Evolutionary conservation across 139 green algal species (phyloP).

Genomic region (Nannochloris sp.): DNA sequence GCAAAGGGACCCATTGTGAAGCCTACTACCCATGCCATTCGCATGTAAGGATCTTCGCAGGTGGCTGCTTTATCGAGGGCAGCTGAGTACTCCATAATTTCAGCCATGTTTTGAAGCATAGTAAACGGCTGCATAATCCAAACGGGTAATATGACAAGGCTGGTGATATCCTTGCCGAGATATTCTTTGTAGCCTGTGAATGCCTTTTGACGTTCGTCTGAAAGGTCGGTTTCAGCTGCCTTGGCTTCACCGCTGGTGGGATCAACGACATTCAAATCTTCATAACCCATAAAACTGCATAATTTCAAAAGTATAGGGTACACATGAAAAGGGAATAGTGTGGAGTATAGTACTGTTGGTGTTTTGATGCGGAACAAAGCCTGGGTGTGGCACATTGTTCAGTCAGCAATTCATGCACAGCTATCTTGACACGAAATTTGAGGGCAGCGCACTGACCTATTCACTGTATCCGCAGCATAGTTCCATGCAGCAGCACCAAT

Average conservation of each 20-base stretch:
- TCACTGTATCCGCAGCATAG: constrained; percentile 32
- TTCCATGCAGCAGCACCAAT: constrained; percentile 13
- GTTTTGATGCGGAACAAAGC: background rate
- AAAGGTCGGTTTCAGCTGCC: constrained; percentile 8
- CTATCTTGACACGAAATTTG: background rate
- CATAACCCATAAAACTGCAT: constrained; percentile 48
- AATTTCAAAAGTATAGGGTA: background rate
- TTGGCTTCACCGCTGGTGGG: constrained; percentile 33
- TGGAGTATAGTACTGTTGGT: background rate
- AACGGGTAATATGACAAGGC: constrained; percentile 86
- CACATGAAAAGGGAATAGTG: background rate
- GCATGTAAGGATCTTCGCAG: constrained; percentile 66
- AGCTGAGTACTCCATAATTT: constrained; percentile 98
- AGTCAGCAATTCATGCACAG: background rate
- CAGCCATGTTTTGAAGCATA: constrained; percentile 93
- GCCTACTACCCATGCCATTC: constrained; percentile 73
- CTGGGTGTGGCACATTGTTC: background rate
- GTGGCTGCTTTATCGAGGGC: constrained; percentile 75
- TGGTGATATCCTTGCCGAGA: constrained; percentile 85
- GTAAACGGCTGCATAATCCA: constrained; percentile 98
- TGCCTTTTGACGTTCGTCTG: constrained; percentile 33
- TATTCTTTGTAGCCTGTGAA: constrained; percentile 63
- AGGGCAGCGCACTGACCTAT: constrained; percentile 22
- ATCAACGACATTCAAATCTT: constrained; percentile 53
- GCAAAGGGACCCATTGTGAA: constrained; percentile 88